Percentiles rank a stretch among this genome's conserved stretches.
Evolutionary conservation across 1,284 basidiomycete genomes (phyloP).

Genomic region (Ustilago trichophora): DNA sequence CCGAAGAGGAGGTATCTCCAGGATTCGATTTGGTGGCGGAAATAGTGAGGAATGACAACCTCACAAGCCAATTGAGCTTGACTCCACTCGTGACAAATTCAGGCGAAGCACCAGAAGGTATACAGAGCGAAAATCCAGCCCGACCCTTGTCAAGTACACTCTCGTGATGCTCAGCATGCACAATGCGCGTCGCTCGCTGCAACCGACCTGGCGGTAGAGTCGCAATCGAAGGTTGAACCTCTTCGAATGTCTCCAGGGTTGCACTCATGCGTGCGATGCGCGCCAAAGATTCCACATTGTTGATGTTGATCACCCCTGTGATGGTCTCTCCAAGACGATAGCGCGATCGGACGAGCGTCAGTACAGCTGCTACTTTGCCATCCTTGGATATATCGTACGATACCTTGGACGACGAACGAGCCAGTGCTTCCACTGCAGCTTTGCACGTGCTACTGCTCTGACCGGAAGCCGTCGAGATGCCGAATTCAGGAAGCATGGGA

Average conservation of each 20-base stretch:
- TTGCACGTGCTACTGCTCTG: slow-evolving; percentile 72
- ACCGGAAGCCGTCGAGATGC: not conserved
- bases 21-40: slow-evolving; percentile 23
- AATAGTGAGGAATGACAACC: slow-evolving; percentile 56
- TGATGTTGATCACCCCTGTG: slow-evolving; percentile 59
- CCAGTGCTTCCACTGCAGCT: slow-evolving; percentile 88
- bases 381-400: slow-evolving; percentile 66
- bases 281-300: slow-evolving; percentile 38
- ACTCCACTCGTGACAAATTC: slow-evolving; percentile 62
- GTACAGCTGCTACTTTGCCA: slow-evolving; percentile 59
- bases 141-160: slow-evolving; percentile 56
- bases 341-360: slow-evolving; percentile 57
- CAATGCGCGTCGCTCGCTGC: slow-evolving; percentile 44
- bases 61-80: slow-evolving; percentile 57
- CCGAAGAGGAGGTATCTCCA: too few relatives aligned
- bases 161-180: slow-evolving; percentile 61
- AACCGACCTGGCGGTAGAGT: slow-evolving; percentile 48
- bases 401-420: slow-evolving; percentile 81
- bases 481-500: slow-evolving; percentile 7
- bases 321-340: slow-evolving; percentile 65
- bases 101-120: slow-evolving; percentile 60
- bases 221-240: slow-evolving; percentile 53
- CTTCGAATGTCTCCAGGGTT: slow-evolving; percentile 62
- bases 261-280: slow-evolving; percentile 58
- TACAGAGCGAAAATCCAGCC: slow-evolving; percentile 45